Percentiles rank a stretch among this genome's conserved stretches.
Conservation (phyloP, 768 basidiomycete species). For the Phallus indusiatus region DNA sequence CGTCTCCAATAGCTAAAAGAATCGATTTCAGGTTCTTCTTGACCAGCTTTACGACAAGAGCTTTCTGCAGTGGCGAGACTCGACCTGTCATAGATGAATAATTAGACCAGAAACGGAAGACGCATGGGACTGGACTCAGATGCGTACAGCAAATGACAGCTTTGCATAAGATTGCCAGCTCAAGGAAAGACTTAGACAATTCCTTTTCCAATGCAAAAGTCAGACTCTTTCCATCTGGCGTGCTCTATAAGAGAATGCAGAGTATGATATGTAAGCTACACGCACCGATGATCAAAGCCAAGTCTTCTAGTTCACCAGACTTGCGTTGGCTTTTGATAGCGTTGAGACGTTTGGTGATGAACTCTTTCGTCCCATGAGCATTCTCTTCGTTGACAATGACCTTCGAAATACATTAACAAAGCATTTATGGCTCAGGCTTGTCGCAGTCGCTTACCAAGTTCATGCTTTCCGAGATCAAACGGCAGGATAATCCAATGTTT, state of each 20-base stretch:
- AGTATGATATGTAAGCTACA: not conserved
- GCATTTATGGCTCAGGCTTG: not conserved
- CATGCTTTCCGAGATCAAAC: conserved; percentile 97
- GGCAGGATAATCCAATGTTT: conserved; percentile 97
- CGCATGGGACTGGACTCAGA: conserved; percentile 11
- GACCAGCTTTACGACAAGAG: conserved; percentile 95
- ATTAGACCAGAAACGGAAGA: conserved; percentile 2
- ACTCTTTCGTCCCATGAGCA: conserved; percentile 71
- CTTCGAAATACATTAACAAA: conserved; percentile 28
- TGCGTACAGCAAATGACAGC: conserved; percentile 96
- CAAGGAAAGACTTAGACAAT: conserved; percentile 80
- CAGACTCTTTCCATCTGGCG: conserved; percentile 86
- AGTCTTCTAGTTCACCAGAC: conserved; percentile 87
- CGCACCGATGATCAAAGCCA: conserved; percentile 89
- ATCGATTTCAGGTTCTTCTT: conserved; percentile 93
- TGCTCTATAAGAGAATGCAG: conserved; percentile 9
- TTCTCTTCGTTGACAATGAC: conserved; percentile 92
- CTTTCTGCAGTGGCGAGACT: conserved; percentile 96
- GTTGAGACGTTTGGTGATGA: conserved; percentile 76
- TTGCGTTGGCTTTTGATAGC: conserved; percentile 92
- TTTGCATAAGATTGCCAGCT: conserved; percentile 96
- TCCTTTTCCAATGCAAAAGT: conserved; percentile 91
- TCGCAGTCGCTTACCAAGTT: conserved; percentile 58
- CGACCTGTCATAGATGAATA: conserved; percentile 47
- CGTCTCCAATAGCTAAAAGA: conserved; percentile 94